Evolutionary conservation across 208 protist species (phyloP), one percentile per base, ranked within the genome.

Genomic region (Crithidia fasciculata): DNA sequence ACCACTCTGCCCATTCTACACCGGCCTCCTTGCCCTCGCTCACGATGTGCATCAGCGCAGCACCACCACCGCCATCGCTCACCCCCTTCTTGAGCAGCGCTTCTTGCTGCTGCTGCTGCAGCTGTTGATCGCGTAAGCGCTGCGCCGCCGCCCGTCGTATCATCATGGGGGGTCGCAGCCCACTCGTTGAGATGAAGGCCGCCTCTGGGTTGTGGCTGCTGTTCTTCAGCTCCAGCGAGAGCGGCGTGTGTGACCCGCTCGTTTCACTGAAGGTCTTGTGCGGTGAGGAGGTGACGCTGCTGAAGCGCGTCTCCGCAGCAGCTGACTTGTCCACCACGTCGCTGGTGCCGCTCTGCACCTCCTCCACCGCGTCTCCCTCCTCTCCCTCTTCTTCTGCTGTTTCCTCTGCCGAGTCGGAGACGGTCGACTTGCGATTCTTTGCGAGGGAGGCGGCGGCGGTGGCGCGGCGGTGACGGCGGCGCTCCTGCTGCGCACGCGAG

Each of bases 1-100:
- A 93, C 88, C 88, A 93, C 58, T 84, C 78, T 8, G 88, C 83
- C 61, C 82, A 78, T 5, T 68, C 19, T 10, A 87, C 67, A 16
- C 68, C 72, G 5, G 40, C 45, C 13, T 65, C 53, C n/a, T 39
- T 69, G 6, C 50, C 43, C 28, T 74, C 74, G 8, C 4, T 57
- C 9, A 57, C 13, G 15, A 18, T 4, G 7, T 9, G 55, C 13
- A 39, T 49, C 2, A 9, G 3, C 9, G 52, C 9, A 59, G 6
- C 19, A 45, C 2, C 19, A 13, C 13, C 69, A 37, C 7, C 57
- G 41, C 49, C 13, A n/a, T 45, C 16, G 57, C 43, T 18, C 16
- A 44, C 40, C 15, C 60, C 36, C 15, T 28, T 15, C 39, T 15
- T 45, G 1, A 28, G 28, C 39, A 49, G 16, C 36, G 52, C 39